These are phyloP conservation scores for Mucor velutinosus DNA, from an alignment of 371 early-diverging fungal species.

Conservation along the genomic window DNA sequence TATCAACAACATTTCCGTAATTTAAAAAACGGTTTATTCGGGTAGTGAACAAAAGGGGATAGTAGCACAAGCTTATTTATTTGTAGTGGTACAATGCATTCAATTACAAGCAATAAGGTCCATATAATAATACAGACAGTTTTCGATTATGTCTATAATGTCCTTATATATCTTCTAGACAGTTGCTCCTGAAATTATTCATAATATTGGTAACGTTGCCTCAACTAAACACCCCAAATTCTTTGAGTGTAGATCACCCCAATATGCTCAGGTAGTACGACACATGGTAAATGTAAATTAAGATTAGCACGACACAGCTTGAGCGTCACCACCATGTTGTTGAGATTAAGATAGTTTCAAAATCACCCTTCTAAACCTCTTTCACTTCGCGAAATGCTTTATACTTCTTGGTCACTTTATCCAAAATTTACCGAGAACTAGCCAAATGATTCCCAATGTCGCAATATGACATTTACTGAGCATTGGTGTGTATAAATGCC, in stretches of 20 bases:
- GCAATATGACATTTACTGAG: neutral
- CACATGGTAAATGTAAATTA: slow-evolving; percentile 6
- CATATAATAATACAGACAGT: neutral
- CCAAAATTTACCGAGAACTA: neutral
- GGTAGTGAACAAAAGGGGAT: neutral
- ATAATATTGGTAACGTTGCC: slow-evolving; percentile 1
- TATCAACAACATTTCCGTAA: neutral
- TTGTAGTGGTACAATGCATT: neutral
- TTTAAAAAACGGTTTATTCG: neutral
- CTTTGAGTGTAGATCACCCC: neutral
- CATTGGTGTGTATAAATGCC: neutral
- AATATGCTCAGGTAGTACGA: neutral
- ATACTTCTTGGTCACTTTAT: neutral
- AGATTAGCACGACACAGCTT: neutral
- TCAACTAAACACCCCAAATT: neutral
- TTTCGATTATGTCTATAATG: neutral
- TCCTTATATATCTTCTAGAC: neutral
- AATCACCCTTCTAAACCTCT: neutral
- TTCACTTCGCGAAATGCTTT: neutral
- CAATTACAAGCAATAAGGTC: neutral
- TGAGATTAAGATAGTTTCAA: neutral
- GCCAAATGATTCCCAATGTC: neutral
- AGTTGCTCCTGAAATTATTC: neutral
- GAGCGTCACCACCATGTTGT: neutral
- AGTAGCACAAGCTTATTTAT: neutral